Conservation (phyloP, 2,329 filamentous ascomycete genomes). For the Exophiala phaeomuriformis region DNA sequence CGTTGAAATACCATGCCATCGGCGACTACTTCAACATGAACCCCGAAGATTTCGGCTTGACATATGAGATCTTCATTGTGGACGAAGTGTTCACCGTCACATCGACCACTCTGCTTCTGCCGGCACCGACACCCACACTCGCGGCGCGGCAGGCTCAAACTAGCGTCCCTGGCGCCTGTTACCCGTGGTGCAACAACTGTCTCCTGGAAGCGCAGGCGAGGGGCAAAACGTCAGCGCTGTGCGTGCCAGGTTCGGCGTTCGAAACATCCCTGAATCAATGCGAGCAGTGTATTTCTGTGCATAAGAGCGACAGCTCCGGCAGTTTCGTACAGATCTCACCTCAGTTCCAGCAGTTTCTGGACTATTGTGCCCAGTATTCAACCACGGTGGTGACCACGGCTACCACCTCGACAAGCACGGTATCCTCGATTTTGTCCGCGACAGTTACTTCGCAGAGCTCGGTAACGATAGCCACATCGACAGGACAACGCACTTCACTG, state of each 20-base stretch:
- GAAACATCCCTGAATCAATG: slow-evolving; percentile 35
- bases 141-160: slow-evolving; percentile 27
- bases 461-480: not conserved
- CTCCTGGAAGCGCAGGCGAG: slow-evolving; percentile 40
- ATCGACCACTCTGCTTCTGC: slow-evolving; percentile 35
- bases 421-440: slow-evolving; percentile 4
- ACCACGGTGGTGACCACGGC: slow-evolving; percentile 15
- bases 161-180: slow-evolving; percentile 46
- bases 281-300: slow-evolving; percentile 35
- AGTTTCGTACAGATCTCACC: slow-evolving; percentile 34
- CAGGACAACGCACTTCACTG: not conserved
- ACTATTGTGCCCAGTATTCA: slow-evolving; percentile 38
- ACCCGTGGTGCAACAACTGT: slow-evolving; percentile 46
- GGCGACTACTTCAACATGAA: slow-evolving; percentile 57
- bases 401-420: slow-evolving; percentile 2
- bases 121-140: slow-evolving; percentile 17
- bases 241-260: slow-evolving; percentile 41
- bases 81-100: slow-evolving; percentile 39
- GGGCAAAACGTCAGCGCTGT: slow-evolving; percentile 47
- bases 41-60: slow-evolving; percentile 55
- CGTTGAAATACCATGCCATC: slow-evolving; percentile 16
- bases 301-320: slow-evolving; percentile 23
- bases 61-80: slow-evolving; percentile 54
- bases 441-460: slow-evolving; percentile 15
- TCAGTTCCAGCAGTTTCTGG: slow-evolving; percentile 41